phyloP scores from a whole-genome alignment of 1,284 basidiomycete genomes.

The Salmacisia buchloeana region DNA sequence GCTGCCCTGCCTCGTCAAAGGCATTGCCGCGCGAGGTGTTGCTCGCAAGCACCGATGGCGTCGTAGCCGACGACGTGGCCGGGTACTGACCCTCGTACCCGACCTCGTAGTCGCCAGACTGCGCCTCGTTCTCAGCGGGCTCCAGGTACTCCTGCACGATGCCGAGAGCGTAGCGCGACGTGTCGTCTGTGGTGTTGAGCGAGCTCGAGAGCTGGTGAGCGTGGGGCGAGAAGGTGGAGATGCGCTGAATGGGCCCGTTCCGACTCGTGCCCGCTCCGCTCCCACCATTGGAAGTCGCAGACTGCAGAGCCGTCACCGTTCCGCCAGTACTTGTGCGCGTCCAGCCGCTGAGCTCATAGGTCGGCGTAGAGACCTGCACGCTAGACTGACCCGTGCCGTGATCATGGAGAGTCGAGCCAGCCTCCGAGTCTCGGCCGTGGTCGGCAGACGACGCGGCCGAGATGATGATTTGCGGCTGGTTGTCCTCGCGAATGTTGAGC shows the following conservation, averaged over 20 bases:
- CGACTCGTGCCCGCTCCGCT: neutral
- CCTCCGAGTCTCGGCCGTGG: neutral
- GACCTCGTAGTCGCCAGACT: too few species aligned
- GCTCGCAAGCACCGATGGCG: too few species aligned
- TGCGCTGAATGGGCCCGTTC: neutral
- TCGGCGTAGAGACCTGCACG: too few species aligned
- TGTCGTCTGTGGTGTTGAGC: neutral
- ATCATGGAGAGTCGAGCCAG: constrained; percentile 1
- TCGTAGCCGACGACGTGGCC: neutral
- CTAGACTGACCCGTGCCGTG: too few species aligned
- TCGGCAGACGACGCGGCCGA: neutral
- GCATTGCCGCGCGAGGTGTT: too few species aligned
- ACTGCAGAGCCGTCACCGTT: neutral
- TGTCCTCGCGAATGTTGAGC: neutral
- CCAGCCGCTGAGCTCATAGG: too few species aligned
- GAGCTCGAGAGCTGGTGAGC: neutral
- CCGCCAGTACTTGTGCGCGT: neutral
- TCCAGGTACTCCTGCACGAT: constrained; percentile 5
- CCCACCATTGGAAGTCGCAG: neutral
- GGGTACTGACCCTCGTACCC: too few species aligned
- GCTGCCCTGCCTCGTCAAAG: neutral
- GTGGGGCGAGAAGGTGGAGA: neutral
- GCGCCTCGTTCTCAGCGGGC: too few species aligned
- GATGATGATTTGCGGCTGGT: constrained; percentile 2
- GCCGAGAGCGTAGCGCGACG: neutral